Conservation (phyloP, 208 protist species). For the Blastocrithidia nonstop region DNA sequence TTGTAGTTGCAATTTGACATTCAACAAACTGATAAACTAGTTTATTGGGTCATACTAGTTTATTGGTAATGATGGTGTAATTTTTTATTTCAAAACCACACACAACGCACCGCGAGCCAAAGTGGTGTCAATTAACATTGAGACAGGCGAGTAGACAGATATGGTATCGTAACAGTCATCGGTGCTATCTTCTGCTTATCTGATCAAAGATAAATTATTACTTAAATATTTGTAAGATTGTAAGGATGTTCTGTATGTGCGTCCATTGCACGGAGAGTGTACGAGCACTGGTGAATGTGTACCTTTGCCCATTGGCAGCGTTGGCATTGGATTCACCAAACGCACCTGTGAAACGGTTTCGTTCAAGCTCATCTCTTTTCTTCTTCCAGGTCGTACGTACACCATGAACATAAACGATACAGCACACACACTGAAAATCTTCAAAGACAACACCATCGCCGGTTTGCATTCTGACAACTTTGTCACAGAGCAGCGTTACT, state of each 20-base stretch:
- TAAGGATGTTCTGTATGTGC: slow-evolving; percentile 82
- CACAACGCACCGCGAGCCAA: slow-evolving; percentile 74
- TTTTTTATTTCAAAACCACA: slow-evolving; percentile 87
- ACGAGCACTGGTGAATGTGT: slow-evolving; percentile 20
- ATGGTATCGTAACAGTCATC: slow-evolving; percentile 59
- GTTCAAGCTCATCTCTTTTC: slow-evolving; percentile 86
- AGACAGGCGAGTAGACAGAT: slow-evolving; percentile 17
- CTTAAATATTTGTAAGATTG: slow-evolving; percentile 87
- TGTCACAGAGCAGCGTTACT: slow-evolving; percentile 83
- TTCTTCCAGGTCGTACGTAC: slow-evolving; percentile 71
- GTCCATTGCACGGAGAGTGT: slow-evolving; percentile 15
- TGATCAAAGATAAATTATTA: slow-evolving; percentile 65
- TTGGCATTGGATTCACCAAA: slow-evolving; percentile 24
- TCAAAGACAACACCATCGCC: slow-evolving; percentile 53
- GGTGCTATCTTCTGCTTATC: slow-evolving; percentile 33
- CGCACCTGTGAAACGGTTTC: slow-evolving; percentile 67
- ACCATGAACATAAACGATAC: slow-evolving; percentile 59
- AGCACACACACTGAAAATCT: slow-evolving; percentile 31
- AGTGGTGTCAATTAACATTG: slow-evolving; percentile 70
- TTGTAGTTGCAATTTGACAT: slow-evolving; percentile 18
- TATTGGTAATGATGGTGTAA: slow-evolving; percentile 67
- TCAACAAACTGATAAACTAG: slow-evolving; percentile 61
- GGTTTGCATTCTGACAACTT: slow-evolving; percentile 57
- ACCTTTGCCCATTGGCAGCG: slow-evolving; percentile 63
- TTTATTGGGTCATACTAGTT: slow-evolving; percentile 83